These are phyloP conservation scores for Periconia sp. DNA, from an alignment of 2,329 filamentous ascomycete genomes.

Conservation along the genomic window DNA sequence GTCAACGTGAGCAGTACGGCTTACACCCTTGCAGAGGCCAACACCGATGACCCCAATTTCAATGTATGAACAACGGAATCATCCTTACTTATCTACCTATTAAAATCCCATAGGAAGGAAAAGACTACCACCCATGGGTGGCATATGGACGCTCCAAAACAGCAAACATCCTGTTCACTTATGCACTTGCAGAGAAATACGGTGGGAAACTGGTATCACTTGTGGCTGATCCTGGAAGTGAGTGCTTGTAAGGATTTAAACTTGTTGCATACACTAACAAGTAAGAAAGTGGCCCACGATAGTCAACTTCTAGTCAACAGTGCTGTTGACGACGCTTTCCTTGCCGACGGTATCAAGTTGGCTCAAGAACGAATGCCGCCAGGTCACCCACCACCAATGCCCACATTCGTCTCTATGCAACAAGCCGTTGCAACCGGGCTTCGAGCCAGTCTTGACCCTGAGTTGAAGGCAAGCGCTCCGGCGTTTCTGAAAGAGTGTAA, in stretches of 20 bases:
- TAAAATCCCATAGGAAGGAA: not conserved
- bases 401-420: not conserved
- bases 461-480: not conserved
- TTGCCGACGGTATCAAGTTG: too few species aligned
- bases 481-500: not conserved
- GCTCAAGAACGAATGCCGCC: too few species aligned
- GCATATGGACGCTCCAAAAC: conserved; percentile 20
- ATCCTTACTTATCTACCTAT: too few species aligned
- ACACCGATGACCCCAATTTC: not conserved
- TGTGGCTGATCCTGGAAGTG: not conserved
- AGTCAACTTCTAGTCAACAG: not conserved
- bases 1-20: conserved; percentile 11
- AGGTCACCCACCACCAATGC: too few species aligned
- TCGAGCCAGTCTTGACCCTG: not conserved
- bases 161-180: conserved; percentile 13
- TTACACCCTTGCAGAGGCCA: not conserved
- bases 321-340: too few species aligned
- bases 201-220: not conserved
- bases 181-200: conserved; percentile 7
- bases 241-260: not conserved
- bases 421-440: not conserved
- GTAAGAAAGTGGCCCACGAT: not conserved
- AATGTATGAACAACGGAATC: not conserved
- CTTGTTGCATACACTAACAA: not conserved
- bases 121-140: conserved; percentile 10